Conservation (phyloP, 305 asterid genomes). For the Caryopteris hybrid region DNA sequence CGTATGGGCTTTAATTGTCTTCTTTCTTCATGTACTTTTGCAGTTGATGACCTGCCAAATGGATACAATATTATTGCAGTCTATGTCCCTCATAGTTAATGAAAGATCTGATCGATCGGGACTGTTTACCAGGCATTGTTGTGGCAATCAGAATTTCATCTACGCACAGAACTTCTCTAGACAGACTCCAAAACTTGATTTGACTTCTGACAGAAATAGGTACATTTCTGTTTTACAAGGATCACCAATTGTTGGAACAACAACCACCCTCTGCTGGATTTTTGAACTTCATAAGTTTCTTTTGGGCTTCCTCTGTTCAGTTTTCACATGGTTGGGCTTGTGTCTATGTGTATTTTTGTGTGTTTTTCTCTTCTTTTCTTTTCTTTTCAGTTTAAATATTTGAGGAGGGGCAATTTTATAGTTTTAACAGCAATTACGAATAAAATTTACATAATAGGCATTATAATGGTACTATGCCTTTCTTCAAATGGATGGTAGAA, state of each 20-base stretch:
- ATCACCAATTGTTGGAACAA: too few species aligned
- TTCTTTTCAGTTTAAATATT: background rate
- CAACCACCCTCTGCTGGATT: too few species aligned
- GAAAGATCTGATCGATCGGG: constrained; percentile 27
- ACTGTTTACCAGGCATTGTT: constrained; percentile 26
- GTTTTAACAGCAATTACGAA: too few species aligned
- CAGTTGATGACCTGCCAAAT: constrained; percentile 47
- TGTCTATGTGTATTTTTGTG: background rate
- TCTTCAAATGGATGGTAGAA: too few species aligned
- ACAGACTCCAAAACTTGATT: constrained; percentile 31
- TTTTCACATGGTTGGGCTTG: background rate
- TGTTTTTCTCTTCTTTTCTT: too few species aligned
- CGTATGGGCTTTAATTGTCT: constrained; percentile 13
- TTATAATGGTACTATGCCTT: too few species aligned
- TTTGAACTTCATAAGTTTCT: background rate
- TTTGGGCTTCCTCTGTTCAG: background rate
- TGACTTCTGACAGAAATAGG: constrained; percentile 38
- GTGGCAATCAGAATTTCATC: constrained; percentile 25
- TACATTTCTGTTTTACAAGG: constrained; percentile 5
- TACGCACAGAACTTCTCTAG: constrained; percentile 19
- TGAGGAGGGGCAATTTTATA: too few species aligned
- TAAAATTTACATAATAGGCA: too few species aligned
- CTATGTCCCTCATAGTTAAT: constrained; percentile 30
- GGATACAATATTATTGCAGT: constrained; percentile 36
- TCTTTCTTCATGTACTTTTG: constrained; percentile 20